A percentile compares a stretch with the other conserved stretches of the same genome.
Evolutionary conservation across 1,284 basidiomycete species (phyloP).

Genomic region (Earliella scabrosa): DNA sequence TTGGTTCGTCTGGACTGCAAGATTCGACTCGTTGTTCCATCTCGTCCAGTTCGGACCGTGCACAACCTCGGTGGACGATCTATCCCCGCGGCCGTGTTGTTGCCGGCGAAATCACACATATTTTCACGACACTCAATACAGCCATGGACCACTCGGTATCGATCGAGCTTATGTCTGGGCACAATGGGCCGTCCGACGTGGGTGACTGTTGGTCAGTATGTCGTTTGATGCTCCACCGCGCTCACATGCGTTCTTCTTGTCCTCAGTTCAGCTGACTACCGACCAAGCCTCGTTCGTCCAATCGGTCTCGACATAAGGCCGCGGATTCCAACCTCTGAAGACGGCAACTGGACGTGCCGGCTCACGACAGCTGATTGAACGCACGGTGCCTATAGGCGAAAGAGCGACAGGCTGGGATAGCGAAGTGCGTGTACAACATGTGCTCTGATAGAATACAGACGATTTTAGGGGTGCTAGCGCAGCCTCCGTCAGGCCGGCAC

Average conservation of each 20-base stretch:
- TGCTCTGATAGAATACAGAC: conserved; percentile 4
- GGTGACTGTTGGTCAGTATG: neutral
- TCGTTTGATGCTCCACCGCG: neutral
- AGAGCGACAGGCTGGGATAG: conserved; percentile 5
- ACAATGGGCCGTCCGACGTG: neutral
- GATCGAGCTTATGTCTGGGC: neutral
- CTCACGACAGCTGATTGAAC: conserved; percentile 2
- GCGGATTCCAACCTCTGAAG: neutral
- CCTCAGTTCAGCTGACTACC: neutral
- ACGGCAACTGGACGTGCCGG: conserved; percentile 11
- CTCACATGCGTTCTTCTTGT: neutral
- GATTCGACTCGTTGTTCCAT: too few relatives aligned
- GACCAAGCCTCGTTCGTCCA: neutral
- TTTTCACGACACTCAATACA: neutral
- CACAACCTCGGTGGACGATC: neutral
- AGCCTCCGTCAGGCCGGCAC: neutral
- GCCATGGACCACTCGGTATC: neutral
- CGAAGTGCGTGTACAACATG: neutral
- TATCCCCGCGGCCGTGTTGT: neutral
- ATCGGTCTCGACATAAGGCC: neutral
- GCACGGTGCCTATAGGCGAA: neutral
- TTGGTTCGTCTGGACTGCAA: too few relatives aligned
- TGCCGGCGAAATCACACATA: neutral
- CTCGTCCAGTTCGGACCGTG: too few relatives aligned
- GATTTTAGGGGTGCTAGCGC: conserved; percentile 3